Conservation (phyloP, 1,284 basidiomycete genomes). For the Tremellales sp. region DNA sequence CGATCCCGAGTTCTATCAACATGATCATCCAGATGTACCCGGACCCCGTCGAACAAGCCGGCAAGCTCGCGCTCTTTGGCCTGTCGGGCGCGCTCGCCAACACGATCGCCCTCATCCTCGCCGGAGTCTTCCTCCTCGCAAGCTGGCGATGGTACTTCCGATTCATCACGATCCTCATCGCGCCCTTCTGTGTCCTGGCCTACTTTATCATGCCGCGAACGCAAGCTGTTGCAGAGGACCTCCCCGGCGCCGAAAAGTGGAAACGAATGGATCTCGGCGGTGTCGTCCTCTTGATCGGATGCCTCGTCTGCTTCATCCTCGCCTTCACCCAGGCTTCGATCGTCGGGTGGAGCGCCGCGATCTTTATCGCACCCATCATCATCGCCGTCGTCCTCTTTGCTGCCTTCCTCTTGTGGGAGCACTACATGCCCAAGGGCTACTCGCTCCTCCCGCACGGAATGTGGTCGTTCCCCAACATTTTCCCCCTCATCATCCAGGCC, state of each 20-base stretch:
- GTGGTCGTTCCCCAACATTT: constrained; percentile 45
- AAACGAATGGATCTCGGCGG: constrained; percentile 47
- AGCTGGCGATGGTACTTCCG: constrained; percentile 47
- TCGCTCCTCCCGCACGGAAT: constrained; percentile 43
- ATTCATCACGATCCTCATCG: constrained; percentile 38
- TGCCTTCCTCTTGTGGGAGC: constrained; percentile 54
- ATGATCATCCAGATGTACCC: constrained; percentile 47
- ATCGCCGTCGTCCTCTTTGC: constrained; percentile 61
- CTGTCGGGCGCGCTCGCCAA: constrained; percentile 42
- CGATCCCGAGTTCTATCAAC: constrained; percentile 43
- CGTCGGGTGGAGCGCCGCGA: constrained; percentile 38
- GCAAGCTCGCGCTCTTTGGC: constrained; percentile 43
- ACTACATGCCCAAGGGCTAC: constrained; percentile 34
- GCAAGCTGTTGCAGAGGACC: constrained; percentile 37
- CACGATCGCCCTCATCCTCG: constrained; percentile 34
- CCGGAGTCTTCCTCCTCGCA: constrained; percentile 44
- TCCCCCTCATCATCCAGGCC: constrained; percentile 39
- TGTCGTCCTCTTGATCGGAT: constrained; percentile 33
- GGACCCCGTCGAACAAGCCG: constrained; percentile 35
- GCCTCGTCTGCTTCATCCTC: constrained; percentile 44
- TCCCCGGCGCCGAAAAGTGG: constrained; percentile 36
- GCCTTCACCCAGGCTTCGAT: constrained; percentile 42
- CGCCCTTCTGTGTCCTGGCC: constrained; percentile 33
- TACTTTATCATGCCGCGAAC: constrained; percentile 42
- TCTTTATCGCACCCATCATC: constrained; percentile 45